Conservation (phyloP, 2,329 filamentous ascomycete genomes). For the Diaporthe capsici region DNA sequence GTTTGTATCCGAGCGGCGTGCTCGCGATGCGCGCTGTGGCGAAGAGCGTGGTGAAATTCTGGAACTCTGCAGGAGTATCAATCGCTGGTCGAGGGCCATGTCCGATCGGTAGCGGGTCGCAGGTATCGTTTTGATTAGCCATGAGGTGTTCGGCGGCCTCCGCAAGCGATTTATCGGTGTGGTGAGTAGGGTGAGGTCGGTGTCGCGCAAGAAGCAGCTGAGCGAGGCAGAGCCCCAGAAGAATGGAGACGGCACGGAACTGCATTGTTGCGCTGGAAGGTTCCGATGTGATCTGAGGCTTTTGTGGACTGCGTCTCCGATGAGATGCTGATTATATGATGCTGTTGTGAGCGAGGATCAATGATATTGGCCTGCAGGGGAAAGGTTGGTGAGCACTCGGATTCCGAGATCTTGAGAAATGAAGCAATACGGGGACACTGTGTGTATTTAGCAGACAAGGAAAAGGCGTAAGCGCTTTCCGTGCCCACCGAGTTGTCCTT, state of each 20-base stretch:
- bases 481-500: neutral
- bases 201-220: neutral
- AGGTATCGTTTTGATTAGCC: neutral
- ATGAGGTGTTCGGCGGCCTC: neutral
- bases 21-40: neutral
- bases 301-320: neutral
- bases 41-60: constrained; percentile 3
- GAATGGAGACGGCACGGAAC: neutral
- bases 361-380: neutral
- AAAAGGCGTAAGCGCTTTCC: neutral
- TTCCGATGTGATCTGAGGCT: neutral
- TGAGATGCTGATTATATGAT: neutral
- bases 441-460: neutral
- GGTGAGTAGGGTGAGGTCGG: neutral
- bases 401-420: neutral
- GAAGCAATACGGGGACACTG: neutral
- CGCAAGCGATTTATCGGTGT: neutral
- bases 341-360: neutral
- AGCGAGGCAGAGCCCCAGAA: neutral
- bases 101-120: neutral
- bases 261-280: neutral
- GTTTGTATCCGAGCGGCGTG: constrained; percentile 8
- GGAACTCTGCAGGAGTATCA: constrained; percentile 15
- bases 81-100: neutral
- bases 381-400: neutral